Evolutionary conservation across 2,329 filamentous ascomycete species (phyloP).

Genomic region (Leptographium galeiforme): DNA sequence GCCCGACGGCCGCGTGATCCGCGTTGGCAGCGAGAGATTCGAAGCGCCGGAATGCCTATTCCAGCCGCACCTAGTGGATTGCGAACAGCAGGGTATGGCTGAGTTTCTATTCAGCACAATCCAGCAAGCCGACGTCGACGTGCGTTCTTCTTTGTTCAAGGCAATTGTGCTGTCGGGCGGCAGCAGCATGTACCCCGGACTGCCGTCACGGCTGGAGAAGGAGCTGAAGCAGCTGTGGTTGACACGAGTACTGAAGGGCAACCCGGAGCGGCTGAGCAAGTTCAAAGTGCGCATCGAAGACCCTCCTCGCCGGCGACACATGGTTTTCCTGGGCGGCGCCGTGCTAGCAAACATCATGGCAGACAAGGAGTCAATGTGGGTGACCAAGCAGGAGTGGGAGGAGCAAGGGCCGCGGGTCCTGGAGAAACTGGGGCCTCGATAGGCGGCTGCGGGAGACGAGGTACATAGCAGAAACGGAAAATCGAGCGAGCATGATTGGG

Average conservation of each 20-base stretch:
- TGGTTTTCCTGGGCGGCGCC: constrained; percentile 95
- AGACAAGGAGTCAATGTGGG: constrained; percentile 98
- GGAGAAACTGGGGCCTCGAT: constrained; percentile 80
- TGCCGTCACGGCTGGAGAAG: constrained; percentile 91
- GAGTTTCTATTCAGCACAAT: constrained; percentile 99
- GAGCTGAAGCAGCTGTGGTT: constrained; percentile 98
- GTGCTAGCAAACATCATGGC: constrained; percentile 98
- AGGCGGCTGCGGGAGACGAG: background rate
- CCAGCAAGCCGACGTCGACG: constrained; percentile 87
- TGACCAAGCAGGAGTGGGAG: constrained; percentile 91
- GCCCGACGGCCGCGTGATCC: constrained; percentile 89
- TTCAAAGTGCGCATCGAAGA: constrained; percentile 99
- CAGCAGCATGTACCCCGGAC: constrained; percentile 96
- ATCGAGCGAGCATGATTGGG: background rate
- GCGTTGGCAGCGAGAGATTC: constrained; percentile 92
- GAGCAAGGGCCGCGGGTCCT: constrained; percentile 76
- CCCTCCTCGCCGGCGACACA: constrained; percentile 86
- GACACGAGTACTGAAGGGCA: constrained; percentile 75
- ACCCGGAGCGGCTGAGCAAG: constrained; percentile 90
- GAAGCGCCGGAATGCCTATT: constrained; percentile 97
- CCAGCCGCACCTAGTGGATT: constrained; percentile 95
- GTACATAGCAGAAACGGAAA: background rate
- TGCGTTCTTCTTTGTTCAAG: constrained; percentile 87
- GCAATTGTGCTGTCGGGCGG: constrained; percentile 93
- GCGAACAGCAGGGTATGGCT: constrained; percentile 90